Conservation (phyloP, 2,329 filamentous ascomycete genomes). For the Falciphora oryzae region DNA sequence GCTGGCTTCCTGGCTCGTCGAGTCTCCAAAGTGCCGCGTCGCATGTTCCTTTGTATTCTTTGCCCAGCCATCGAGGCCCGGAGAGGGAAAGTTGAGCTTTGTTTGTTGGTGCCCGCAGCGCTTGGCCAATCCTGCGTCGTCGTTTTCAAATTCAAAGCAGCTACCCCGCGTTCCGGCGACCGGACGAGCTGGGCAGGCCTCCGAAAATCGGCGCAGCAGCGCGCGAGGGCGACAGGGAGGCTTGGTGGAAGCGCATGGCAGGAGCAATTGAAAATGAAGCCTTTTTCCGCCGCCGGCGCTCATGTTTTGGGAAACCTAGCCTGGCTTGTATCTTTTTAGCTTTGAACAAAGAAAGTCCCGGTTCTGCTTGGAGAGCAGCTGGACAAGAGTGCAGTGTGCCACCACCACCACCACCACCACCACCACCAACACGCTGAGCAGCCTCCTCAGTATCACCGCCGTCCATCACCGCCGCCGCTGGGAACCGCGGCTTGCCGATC, state of each 20-base stretch:
- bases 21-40: no score
- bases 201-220: slow-evolving; percentile 26
- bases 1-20: no score
- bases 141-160: slow-evolving; percentile 26
- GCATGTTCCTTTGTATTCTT: no score
- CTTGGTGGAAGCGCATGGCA: background rate
- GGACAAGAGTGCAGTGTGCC: background rate
- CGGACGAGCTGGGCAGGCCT: slow-evolving; percentile 22
- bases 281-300: background rate
- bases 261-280: slow-evolving; percentile 1
- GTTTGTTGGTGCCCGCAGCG: background rate
- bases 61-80: background rate
- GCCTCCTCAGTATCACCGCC: no score
- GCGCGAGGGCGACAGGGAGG: background rate
- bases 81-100: background rate
- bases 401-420: background rate
- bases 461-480: no score
- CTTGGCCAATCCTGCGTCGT: slow-evolving; percentile 22
- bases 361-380: background rate
- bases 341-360: background rate
- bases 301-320: no score
- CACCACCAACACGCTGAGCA: background rate
- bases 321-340: background rate
- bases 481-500: no score
- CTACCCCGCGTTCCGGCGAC: slow-evolving; percentile 32